These are phyloP conservation scores for Ophiostoma australiae DNA, from an alignment of 2,329 filamentous ascomycete genomes.

Conservation along the genomic window DNA sequence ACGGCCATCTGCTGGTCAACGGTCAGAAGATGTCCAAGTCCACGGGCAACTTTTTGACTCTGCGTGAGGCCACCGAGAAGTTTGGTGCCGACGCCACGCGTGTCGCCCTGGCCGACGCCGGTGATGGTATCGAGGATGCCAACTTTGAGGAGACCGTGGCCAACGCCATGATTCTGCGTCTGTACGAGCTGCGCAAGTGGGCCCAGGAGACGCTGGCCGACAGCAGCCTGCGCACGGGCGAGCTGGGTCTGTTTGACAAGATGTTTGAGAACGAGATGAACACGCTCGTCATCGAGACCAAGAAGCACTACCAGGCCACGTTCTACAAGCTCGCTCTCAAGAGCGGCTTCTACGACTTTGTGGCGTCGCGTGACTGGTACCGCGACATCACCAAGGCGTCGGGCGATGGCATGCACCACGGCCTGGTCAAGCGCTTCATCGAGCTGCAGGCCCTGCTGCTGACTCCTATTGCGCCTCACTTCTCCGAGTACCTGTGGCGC, in stretches of 20 bases:
- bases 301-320: slow-evolving; percentile 70
- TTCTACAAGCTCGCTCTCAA: slow-evolving; percentile 85
- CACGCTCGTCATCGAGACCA: slow-evolving; percentile 69
- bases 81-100: slow-evolving; percentile 89
- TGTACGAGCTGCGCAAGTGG: slow-evolving; percentile 79
- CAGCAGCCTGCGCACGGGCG: slow-evolving; percentile 63
- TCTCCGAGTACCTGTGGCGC: slow-evolving; percentile 89
- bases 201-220: slow-evolving; percentile 76
- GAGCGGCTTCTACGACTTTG: slow-evolving; percentile 83
- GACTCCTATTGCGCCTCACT: slow-evolving; percentile 83
- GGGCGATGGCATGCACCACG: slow-evolving; percentile 79
- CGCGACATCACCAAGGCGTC: slow-evolving; percentile 73
- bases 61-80: slow-evolving; percentile 79
- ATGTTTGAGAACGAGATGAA: slow-evolving; percentile 95
- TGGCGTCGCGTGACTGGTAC: slow-evolving; percentile 80
- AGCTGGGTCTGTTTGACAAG: slow-evolving; percentile 71
- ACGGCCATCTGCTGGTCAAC: slow-evolving; percentile 90
- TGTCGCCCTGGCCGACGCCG: slow-evolving; percentile 88
- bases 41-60: slow-evolving; percentile 93
- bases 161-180: slow-evolving; percentile 81
- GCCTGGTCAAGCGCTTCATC: slow-evolving; percentile 73
- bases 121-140: slow-evolving; percentile 89
- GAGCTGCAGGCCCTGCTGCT: slow-evolving; percentile 66
- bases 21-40: slow-evolving; percentile 99
- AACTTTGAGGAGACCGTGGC: slow-evolving; percentile 97